Evolutionary conservation across 371 early-diverging fungal genomes (phyloP).

Genomic region (Saksenaea oblongispora): DNA sequence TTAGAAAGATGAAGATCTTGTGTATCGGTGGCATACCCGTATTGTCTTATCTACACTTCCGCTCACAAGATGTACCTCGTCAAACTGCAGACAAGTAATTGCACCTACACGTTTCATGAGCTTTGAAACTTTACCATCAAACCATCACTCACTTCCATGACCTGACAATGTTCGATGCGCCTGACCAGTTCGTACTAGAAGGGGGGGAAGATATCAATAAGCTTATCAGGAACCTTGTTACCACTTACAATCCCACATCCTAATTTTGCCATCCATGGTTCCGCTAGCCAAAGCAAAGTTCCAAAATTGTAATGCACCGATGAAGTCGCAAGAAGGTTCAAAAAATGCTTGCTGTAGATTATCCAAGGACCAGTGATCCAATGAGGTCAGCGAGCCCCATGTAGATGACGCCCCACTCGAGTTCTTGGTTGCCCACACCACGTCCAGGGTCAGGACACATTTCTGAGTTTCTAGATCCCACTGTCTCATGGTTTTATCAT

Average conservation of each 20-base stretch:
- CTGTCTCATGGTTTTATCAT: constrained; percentile 86
- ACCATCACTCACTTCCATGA: constrained; percentile 50
- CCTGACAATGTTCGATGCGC: constrained; percentile 75
- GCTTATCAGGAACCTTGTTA: not conserved
- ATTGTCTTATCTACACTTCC: constrained; percentile 81
- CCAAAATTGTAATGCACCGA: constrained; percentile 81
- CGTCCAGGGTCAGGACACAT: constrained; percentile 65
- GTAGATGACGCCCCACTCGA: constrained; percentile 21
- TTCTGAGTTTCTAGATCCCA: constrained; percentile 87
- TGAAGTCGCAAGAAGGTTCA: constrained; percentile 52
- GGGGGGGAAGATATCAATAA: not conserved
- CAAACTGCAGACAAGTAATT: constrained; percentile 77
- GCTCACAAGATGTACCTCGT: constrained; percentile 75
- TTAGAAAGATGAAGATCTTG: constrained; percentile 5
- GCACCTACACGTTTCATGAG: constrained; percentile 32
- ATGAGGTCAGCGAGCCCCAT: constrained; percentile 1
- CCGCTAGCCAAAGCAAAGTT: constrained; percentile 84
- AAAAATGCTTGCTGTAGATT: constrained; percentile 28
- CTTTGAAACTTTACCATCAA: not conserved
- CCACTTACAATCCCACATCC: constrained; percentile 84
- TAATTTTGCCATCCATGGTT: constrained; percentile 81
- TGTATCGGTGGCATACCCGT: constrained; percentile 45
- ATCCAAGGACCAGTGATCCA: constrained; percentile 24
- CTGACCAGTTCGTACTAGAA: constrained; percentile 73
- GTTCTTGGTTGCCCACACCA: constrained; percentile 65